These are phyloP conservation scores for Aspergillus phoenicis DNA, from an alignment of 2,329 filamentous ascomycete species.

Conservation along the genomic window DNA sequence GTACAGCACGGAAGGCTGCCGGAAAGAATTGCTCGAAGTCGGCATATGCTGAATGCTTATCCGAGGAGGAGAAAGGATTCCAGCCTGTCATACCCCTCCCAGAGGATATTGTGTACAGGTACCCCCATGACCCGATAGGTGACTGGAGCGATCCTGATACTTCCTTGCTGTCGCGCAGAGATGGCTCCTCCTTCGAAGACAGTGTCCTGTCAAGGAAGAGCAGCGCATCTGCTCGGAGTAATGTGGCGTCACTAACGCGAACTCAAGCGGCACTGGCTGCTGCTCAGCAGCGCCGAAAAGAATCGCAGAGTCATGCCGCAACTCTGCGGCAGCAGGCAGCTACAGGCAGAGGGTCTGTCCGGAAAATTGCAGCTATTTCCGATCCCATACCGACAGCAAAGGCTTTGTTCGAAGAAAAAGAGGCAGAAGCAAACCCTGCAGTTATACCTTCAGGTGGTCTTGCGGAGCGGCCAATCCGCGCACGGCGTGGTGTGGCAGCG, in stretches of 20 bases:
- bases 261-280: slow-evolving; percentile 45
- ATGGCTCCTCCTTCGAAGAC: slow-evolving; percentile 31
- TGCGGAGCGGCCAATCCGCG: slow-evolving; percentile 44
- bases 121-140: slow-evolving; percentile 42
- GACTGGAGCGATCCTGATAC: slow-evolving; percentile 43
- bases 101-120: slow-evolving; percentile 49
- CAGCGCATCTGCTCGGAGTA: slow-evolving; percentile 30
- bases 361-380: slow-evolving; percentile 30
- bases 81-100: slow-evolving; percentile 51
- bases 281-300: slow-evolving; percentile 44
- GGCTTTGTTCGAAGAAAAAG: slow-evolving; percentile 22
- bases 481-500: slow-evolving; percentile 37
- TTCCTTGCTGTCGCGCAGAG: slow-evolving; percentile 22
- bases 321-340: slow-evolving; percentile 50
- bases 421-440: slow-evolving; percentile 19
- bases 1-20: slow-evolving; percentile 44
- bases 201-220: slow-evolving; percentile 34
- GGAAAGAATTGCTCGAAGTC: slow-evolving; percentile 51
- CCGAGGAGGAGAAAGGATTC: slow-evolving; percentile 49
- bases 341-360: slow-evolving; percentile 33
- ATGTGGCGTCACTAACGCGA: slow-evolving; percentile 33
- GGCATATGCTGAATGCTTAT: slow-evolving; percentile 49
- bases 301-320: slow-evolving; percentile 50
- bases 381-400: slow-evolving; percentile 25
- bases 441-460: slow-evolving; percentile 34